Evolutionary conservation across 352 stramenopile genomes (phyloP), one percentile per base, ranked within the genome.

Genomic region (Phytophthora constricta): DNA sequence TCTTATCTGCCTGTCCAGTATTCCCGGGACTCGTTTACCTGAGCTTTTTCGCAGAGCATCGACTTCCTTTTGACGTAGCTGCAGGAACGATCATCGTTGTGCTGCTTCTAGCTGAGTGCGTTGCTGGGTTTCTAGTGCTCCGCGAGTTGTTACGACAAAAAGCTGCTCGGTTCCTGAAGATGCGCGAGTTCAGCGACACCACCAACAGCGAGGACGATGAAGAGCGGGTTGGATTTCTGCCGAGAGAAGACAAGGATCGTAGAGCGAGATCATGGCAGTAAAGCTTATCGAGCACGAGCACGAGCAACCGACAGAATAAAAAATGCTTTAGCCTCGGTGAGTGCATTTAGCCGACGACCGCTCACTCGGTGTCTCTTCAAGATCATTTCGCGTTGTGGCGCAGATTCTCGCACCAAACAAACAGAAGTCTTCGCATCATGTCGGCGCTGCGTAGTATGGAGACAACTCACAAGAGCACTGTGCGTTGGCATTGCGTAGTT

Each of bases 371-470:
- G 66, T 54, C 66, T 49, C 61, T 70, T 74, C 61, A 67, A 54
- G 43, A 60, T 62, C 31, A 53, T 10, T 57, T 37, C 31, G 31
- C n/a, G n/a, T n/a, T n/a, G n/a, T 42, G 13, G 5, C 49, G 20
- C n/a, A 22, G n/a, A 28, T 3, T 39, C 33, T 17, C 5, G 23
- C 3, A 11, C 28, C 7, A 52, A 3, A 23, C 22, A n/a, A n/a
- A n/a, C n/a, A n/a, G n/a, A n/a, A n/a, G n/a, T n/a, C 28, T 59
- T 17, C 16, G 16, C 3, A 68, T 3, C 8, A 93, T 93, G 84
- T 97, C 88, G 52, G 90, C 76, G 23, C 47, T 97, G 16, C 86
- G 89, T 4, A 97, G 87, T 68, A 97, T 98, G 91, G 90, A 97
- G 74, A 97, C 88, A 31, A 93, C 77, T 2, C 91, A 97, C 77